Base-by-base conservation (phyloP, 1,284 basidiomycete genomes). In the Wallemia hederae region DNA sequence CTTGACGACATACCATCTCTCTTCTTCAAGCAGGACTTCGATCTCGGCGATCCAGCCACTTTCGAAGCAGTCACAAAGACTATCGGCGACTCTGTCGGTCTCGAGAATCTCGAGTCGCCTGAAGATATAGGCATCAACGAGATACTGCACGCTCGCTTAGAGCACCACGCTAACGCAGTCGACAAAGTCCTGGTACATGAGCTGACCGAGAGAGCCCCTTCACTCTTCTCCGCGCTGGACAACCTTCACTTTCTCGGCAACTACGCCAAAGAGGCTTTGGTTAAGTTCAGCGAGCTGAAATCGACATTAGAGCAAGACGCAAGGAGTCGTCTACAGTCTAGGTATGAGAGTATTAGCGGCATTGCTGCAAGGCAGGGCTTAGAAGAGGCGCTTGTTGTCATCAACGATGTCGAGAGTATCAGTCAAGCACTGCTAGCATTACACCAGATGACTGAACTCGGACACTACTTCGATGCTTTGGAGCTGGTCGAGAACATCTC, bases 101-200 rank as follows among this genome's bases (percentile, higher is more conserved):
- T 61, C 17, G 55, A 57, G 22, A 25, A 62, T 19, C 28, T 59
- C 25, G 24, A 25, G 14, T 60, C 63, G 11, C 60, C 63, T 2
- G 63, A 58, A 27, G 39, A 27, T 11, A 57, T 39, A 11, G 61
- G 25, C 24, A 55, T 60, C 31, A 62, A 61, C n/a, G 67, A 68
- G 27, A 83, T 72, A 75, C 74, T 92, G 1, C 82, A 94, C n/a
- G 90, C 96, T 68, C 83, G 82, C 67, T 79, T 97, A 61, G 90
- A 88, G 15, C 83, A 89, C 63, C 85, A 96, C 67, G 83, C 91
- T 5, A 94, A 97, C 69, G 85, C 85, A 1, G 80, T 98, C 63
- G 92, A 99, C 68, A 82, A 90, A 64, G 91, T 98, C 69, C 82
- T 99, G 60, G 80, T 94, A 17, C 81, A 82, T 65, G 92, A 97